Evolutionary conservation across 2,329 filamentous ascomycete species (phyloP), one percentile per base, ranked within the genome.

Genomic region (Colletotrichum tanaceti): DNA sequence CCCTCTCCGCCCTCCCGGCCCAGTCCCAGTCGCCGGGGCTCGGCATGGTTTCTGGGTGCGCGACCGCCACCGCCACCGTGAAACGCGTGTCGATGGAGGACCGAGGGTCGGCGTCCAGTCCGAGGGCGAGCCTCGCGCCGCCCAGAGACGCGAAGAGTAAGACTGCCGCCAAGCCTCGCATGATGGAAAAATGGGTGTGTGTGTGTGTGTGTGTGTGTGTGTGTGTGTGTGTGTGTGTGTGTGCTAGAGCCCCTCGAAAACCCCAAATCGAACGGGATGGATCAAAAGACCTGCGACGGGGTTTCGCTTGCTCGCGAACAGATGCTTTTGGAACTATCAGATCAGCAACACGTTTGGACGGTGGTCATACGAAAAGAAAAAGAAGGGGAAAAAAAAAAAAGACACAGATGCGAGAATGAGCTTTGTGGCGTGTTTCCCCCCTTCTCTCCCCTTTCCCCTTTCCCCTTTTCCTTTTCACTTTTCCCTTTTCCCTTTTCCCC

Each of bases 1-100:
- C 78, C 68, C 82, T 58, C 11, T 41, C 55, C 78, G 32, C 82
- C 82, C 82, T 84, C 83, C 58, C 53, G 5, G 10, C 49, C 70
- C 70, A 71, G 14, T 57, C 64, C n/a, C n/a, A n/a, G n/a, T n/a
- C n/a, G 1, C 22, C 32, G 1, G 24, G 28, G 46, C 52, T 65
- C 14, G 50, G 62, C 3, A 44, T 32, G 7, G n/a, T n/a, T n/a
- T n/a, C n/a, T n/a, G n/a, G n/a, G n/a, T n/a, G n/a, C n/a, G n/a
- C n/a, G n/a, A n/a, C n/a, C n/a, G n/a, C n/a, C n/a, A n/a, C 38
- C 1, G 50, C 47, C 18, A n/a, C 53, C 13, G 22, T 10, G 4
- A 44, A 35, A 43, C 44, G 16, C 10, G 20, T 22, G 49, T 38
- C 55, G 13, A 54, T 16, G 10, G 55, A 32, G 35, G 38, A 32